Percentiles rank a stretch among this genome's conserved stretches.
These are phyloP conservation scores for Discostella pseudostelligera DNA, from an alignment of 108 stramenopile species.

Conservation along the genomic window DNA sequence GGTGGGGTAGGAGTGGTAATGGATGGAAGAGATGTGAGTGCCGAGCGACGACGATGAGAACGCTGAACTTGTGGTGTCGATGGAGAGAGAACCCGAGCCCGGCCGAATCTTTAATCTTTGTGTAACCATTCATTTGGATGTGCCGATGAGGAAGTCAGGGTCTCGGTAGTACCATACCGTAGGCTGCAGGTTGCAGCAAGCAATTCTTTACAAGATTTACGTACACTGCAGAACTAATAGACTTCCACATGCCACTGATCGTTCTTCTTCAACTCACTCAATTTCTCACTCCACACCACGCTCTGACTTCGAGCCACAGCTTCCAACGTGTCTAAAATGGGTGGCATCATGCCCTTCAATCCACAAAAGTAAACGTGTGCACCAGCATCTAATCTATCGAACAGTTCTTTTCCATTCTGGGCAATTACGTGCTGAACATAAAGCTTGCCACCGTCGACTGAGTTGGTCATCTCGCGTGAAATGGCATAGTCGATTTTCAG, in stretches of 20 bases:
- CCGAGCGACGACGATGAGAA: too few species aligned
- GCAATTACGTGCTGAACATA: slow-evolving; percentile 83
- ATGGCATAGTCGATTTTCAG: slow-evolving; percentile 76
- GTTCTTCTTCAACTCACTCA: slow-evolving; percentile 63
- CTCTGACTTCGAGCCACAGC: slow-evolving; percentile 54
- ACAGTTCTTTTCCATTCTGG: slow-evolving; percentile 65
- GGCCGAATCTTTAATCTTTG: too few species aligned
- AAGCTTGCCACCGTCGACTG: slow-evolving; percentile 68
- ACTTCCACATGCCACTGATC: slow-evolving; percentile 87
- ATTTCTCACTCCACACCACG: slow-evolving; percentile 57
- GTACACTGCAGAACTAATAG: slow-evolving; percentile 42
- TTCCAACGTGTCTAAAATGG: slow-evolving; percentile 76
- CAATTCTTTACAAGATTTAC: not conserved
- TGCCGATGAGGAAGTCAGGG: too few species aligned
- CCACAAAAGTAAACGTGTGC: slow-evolving; percentile 89
- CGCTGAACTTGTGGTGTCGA: too few species aligned
- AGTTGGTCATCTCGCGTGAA: slow-evolving; percentile 76
- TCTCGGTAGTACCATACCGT: too few species aligned
- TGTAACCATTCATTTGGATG: too few species aligned
- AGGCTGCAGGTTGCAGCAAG: too few species aligned
- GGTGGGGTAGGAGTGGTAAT: too few species aligned
- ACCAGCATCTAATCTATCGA: slow-evolving; percentile 62
- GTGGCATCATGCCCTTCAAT: slow-evolving; percentile 92
- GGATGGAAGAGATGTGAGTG: too few species aligned
- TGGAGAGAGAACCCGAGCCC: too few species aligned